Base-by-base conservation (phyloP, 2,329 filamentous ascomycete species). In the Biscogniauxia marginata region DNA sequence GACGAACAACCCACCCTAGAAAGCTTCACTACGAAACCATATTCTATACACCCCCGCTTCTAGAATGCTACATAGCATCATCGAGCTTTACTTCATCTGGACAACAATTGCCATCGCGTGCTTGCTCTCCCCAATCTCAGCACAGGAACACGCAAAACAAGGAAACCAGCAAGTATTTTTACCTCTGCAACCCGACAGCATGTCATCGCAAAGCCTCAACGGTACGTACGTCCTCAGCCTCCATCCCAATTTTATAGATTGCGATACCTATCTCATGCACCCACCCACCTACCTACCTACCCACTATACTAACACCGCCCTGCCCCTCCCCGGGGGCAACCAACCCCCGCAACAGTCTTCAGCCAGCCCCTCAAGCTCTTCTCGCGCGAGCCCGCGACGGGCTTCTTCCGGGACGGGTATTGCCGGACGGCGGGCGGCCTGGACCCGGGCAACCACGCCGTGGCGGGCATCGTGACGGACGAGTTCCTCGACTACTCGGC, bases 401-500 rank as follows among this genome's bases (percentile, higher is more conserved):
- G 84, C 52, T 86, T 79, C 74, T 79, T 82, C 62, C 79, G 83
- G 49, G 84, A 83, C 56, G 84, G 84, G 19, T 86, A 84, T 70
- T 87, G 84, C 72, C 69, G 73, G 44, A 75, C 80, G 4, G 81
- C 79, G 3, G 68, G 73, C 2, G 53, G 56, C n/a, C 50, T 75
- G 13, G 84, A 87, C 64, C 72, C 70, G 18, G 84, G 84, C 20
- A 86, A 86, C 68, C 84, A 87, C 67, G 78, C 79, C 22, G 74
- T 87, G 21, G 84, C 84, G 1, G 80, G 76, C 51, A 77, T 83
- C 23, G 73, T 87, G 1, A 84, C 81, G 7, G 77, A 84, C 56
- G 79, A 83, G 62, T 87, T 87, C 68, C 80, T 87, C 30, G 81
- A 86, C 65, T 87, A 83, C 73, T 78, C 78, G 25, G 82, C 84